phyloP scores from a whole-genome alignment of 306 rosid genomes.

The barrel medic (Medicago truncatula) region DNA sequence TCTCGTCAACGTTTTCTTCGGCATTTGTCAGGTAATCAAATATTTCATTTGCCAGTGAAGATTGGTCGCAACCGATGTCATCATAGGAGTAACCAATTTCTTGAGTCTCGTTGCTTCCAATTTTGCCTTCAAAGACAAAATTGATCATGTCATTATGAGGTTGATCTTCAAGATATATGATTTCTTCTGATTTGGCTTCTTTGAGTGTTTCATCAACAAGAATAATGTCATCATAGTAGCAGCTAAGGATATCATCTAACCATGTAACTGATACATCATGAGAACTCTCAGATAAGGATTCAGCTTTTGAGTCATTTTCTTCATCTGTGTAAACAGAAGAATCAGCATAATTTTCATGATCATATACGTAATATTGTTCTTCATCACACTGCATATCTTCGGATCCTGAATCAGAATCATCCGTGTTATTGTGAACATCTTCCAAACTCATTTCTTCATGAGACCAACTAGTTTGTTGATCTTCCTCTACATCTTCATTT shows the following conservation, averaged over 20 bases:
- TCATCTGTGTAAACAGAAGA: conserved; percentile 45
- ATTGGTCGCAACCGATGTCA: conserved; percentile 43
- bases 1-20: conserved; percentile 42
- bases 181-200: conserved; percentile 42
- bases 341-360: conserved; percentile 45
- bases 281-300: conserved; percentile 46
- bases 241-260: conserved; percentile 45
- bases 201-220: conserved; percentile 38
- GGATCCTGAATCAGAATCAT: conserved; percentile 47
- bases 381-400: conserved; percentile 65
- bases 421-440: conserved; percentile 37
- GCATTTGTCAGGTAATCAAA: conserved; percentile 36
- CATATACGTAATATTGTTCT: conserved; percentile 40
- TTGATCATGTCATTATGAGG: conserved; percentile 2
- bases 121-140: conserved; percentile 32
- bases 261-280: conserved; percentile 47
- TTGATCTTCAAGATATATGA: conserved; percentile 43
- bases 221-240: conserved; percentile 39
- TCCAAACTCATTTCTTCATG: conserved; percentile 51
- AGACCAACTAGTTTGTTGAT: conserved; percentile 33
- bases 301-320: conserved; percentile 41
- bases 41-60: conserved; percentile 44
- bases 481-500: conserved; percentile 33
- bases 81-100: conserved; percentile 39
- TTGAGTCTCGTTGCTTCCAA: conserved; percentile 39